Conservation (phyloP, 371 early-diverging fungal genomes). For the Thermomucor indicae-seudaticae region DNA sequence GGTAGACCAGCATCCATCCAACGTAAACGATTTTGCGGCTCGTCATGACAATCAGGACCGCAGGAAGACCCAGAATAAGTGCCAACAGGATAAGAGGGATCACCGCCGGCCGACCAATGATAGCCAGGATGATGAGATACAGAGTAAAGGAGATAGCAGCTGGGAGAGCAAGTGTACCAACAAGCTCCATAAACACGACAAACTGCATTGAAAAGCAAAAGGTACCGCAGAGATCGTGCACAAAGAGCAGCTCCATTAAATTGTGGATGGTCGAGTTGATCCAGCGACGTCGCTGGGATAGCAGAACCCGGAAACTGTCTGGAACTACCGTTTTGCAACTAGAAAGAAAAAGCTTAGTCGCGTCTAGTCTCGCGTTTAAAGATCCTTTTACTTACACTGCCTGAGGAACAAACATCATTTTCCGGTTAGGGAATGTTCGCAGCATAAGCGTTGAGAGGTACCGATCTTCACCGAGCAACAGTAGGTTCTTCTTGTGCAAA, state of each 20-base stretch:
- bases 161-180: constrained; percentile 97
- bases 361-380: not conserved
- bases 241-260: constrained; percentile 90
- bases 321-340: constrained; percentile 96
- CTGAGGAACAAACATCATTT: constrained; percentile 96
- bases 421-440: constrained; percentile 93
- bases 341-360: not conserved
- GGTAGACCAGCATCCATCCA: constrained; percentile 94
- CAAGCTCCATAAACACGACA: constrained; percentile 95
- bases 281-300: constrained; percentile 98
- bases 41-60: constrained; percentile 89
- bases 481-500: constrained; percentile 97
- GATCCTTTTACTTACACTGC: constrained; percentile 44
- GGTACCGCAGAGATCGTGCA: constrained; percentile 96
- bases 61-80: constrained; percentile 89
- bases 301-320: constrained; percentile 86
- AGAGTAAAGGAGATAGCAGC: constrained; percentile 94
- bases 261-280: constrained; percentile 99
- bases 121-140: constrained; percentile 67
- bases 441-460: constrained; percentile 99
- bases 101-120: constrained; percentile 52
- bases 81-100: constrained; percentile 80
- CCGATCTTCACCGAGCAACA: constrained; percentile 98
- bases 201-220: constrained; percentile 99
- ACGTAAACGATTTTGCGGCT: constrained; percentile 89